Evolutionary conservation across 345 rosid genomes (phyloP).

Genomic region (Gossypium longicalyx): DNA sequence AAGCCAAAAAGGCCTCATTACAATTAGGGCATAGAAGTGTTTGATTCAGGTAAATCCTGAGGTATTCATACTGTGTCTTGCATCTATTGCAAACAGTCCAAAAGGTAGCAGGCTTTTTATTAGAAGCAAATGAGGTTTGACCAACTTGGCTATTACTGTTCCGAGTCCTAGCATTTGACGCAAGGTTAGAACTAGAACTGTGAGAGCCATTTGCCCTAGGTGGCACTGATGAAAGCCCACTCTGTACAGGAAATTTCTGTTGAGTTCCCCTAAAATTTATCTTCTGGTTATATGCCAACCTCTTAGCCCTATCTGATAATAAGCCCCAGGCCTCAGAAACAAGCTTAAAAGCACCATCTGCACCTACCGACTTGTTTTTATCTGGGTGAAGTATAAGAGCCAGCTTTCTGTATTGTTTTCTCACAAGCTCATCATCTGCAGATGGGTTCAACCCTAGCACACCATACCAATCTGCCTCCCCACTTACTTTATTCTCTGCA

Average conservation of each 20-base stretch:
- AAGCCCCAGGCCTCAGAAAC: constrained; percentile 73
- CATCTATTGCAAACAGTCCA: constrained; percentile 83
- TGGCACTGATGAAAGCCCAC: constrained; percentile 34
- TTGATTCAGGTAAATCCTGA: constrained; percentile 69
- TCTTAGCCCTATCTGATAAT: constrained; percentile 60
- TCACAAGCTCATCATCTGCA: constrained; percentile 60
- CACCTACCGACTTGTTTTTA: constrained; percentile 77
- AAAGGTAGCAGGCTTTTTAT: constrained; percentile 51
- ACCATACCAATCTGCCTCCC: constrained; percentile 80
- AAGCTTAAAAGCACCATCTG: constrained; percentile 85
- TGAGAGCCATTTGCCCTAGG: constrained; percentile 44
- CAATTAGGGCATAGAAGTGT: constrained; percentile 80
- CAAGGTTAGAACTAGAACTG: constrained; percentile 26
- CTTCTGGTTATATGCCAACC: constrained; percentile 59
- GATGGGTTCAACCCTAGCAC: constrained; percentile 56
- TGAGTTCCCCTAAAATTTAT: constrained; percentile 35
- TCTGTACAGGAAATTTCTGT: constrained; percentile 27
- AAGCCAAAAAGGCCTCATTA: constrained; percentile 56
- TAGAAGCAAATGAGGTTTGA: constrained; percentile 20
- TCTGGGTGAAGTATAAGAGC: constrained; percentile 82
- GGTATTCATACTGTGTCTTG: constrained; percentile 74
- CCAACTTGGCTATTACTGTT: constrained; percentile 18
- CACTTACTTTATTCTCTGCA: constrained; percentile 54
- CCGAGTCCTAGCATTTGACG: constrained; percentile 28
- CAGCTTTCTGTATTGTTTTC: constrained; percentile 64